These are phyloP conservation scores for Cornus controversa DNA, from an alignment of 148 eudicot genomes.

Conservation along the genomic window DNA sequence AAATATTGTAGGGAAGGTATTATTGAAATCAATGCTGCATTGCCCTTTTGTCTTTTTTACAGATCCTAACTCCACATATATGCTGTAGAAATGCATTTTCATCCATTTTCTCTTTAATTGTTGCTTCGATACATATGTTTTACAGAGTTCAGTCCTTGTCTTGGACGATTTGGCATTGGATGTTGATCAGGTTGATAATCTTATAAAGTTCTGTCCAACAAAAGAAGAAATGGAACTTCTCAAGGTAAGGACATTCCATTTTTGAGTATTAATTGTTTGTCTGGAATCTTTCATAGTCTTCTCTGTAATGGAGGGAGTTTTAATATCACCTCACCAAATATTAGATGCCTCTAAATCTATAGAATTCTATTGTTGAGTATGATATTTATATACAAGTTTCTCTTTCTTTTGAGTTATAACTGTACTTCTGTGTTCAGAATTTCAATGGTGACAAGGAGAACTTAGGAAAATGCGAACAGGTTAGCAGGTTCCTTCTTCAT, in stretches of 20 bases:
- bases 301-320: not conserved
- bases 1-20: too few relatives aligned
- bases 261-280: slow-evolving; percentile 1
- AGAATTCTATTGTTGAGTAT: not conserved
- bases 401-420: not conserved
- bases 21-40: too few relatives aligned
- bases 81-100: too few relatives aligned
- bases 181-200: slow-evolving; percentile 63
- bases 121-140: not conserved
- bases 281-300: not conserved
- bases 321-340: not conserved
- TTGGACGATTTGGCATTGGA: slow-evolving; percentile 68
- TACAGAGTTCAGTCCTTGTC: slow-evolving; percentile 57
- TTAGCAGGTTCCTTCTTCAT: slow-evolving; percentile 15
- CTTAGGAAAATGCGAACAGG: slow-evolving; percentile 70
- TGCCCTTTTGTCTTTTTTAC: too few relatives aligned
- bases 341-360: not conserved
- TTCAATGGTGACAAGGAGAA: slow-evolving; percentile 59
- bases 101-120: not conserved
- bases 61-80: too few relatives aligned
- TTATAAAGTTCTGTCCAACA: slow-evolving; percentile 66
- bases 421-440: slow-evolving; percentile 31
- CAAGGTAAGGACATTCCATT: slow-evolving; percentile 34
- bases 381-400: not conserved
- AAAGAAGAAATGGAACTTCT: slow-evolving; percentile 66